phyloP scores from a whole-genome alignment of 169 alveolate genomes.

The Plasmodium billcollinsi region DNA sequence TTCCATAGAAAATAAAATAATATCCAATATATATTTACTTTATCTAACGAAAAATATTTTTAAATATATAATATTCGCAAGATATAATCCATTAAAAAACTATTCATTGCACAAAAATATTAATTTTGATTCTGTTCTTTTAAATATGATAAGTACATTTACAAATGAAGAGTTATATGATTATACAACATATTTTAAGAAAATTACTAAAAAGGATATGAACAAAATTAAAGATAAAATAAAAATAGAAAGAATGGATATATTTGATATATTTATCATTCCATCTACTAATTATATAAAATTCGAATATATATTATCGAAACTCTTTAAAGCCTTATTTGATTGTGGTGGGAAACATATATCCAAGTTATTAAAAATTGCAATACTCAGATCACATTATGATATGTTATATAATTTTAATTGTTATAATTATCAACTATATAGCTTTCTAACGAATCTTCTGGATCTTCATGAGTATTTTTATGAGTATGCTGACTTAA shows the following conservation, averaged over 20 bases:
- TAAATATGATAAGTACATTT: constrained; percentile 59
- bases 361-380: constrained; percentile 60
- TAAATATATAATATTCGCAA: constrained; percentile 47
- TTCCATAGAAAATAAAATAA: constrained; percentile 54
- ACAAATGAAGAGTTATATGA: constrained; percentile 32
- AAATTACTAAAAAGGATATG: constrained; percentile 42
- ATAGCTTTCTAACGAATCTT: constrained; percentile 45
- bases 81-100: constrained; percentile 61
- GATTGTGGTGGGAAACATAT: constrained; percentile 77
- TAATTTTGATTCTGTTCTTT: constrained; percentile 48
- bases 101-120: constrained; percentile 22
- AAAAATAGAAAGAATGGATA: constrained; percentile 59
- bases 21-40: constrained; percentile 54
- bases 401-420: constrained; percentile 69
- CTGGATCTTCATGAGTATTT: constrained; percentile 17
- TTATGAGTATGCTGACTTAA: constrained; percentile 44
- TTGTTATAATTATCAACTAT: constrained; percentile 60
- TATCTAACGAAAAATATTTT: constrained; percentile 24
- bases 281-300: constrained; percentile 56
- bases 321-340: constrained; percentile 58
- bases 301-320: constrained; percentile 39
- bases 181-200: constrained; percentile 21
- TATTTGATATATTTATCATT: constrained; percentile 50
- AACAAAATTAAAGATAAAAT: constrained; percentile 8
- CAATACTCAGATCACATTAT: constrained; percentile 40